Evolutionary conservation across 2,329 filamentous ascomycete species (phyloP).

Genomic region (Fusarium succisae): DNA sequence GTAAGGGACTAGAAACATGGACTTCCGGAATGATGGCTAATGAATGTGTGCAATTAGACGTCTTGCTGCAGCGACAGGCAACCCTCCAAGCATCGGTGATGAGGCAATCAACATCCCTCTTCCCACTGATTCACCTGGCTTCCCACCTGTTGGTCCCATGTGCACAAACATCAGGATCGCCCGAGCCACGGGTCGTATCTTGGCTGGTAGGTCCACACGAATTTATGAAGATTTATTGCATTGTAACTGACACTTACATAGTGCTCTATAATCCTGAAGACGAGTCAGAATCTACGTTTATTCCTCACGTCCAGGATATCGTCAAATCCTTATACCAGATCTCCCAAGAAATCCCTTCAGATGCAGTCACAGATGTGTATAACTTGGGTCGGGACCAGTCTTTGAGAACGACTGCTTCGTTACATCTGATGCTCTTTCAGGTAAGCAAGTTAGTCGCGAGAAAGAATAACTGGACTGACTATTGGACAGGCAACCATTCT

Average conservation of each 20-base stretch:
- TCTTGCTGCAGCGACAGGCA: constrained; percentile 39
- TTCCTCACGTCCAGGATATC: constrained; percentile 46
- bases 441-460: background rate
- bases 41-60: constrained; percentile 6
- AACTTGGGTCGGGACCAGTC: constrained; percentile 41
- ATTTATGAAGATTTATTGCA: accelerated
- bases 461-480: background rate
- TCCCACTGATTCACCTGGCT: constrained; percentile 42
- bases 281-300: constrained; percentile 44
- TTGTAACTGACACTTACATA: background rate
- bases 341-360: constrained; percentile 40
- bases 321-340: constrained; percentile 42
- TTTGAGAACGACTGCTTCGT: constrained; percentile 44
- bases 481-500: constrained; percentile 42
- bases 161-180: constrained; percentile 44
- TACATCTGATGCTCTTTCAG: constrained; percentile 48
- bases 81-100: constrained; percentile 39
- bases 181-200: constrained; percentile 39
- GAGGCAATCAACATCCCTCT: constrained; percentile 41
- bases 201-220: constrained; percentile 22
- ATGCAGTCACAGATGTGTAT: constrained; percentile 37
- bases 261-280: constrained; percentile 46
- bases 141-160: constrained; percentile 41
- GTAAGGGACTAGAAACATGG: background rate
- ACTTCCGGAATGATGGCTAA: background rate